Evolutionary conservation across 2,329 filamentous ascomycete species (phyloP).

Genomic region (Fusarium sp.): DNA sequence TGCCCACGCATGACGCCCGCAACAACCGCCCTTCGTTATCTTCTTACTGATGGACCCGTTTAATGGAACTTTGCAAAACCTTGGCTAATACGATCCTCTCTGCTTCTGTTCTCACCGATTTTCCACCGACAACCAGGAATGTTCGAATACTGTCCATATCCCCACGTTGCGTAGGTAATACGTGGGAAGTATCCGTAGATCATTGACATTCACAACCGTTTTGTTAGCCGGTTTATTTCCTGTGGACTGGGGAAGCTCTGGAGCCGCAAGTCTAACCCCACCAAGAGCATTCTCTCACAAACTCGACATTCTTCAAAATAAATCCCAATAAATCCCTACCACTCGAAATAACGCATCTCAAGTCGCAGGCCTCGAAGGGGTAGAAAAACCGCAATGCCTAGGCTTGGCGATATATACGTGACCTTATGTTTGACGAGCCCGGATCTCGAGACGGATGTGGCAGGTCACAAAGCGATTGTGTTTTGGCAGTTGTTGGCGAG

Average conservation of each 20-base stretch:
- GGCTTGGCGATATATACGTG: conserved; percentile 22
- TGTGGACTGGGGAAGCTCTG: conserved; percentile 34
- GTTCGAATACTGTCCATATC: conserved; percentile 2
- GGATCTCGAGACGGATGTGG: conserved; percentile 28
- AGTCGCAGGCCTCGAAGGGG: neutral
- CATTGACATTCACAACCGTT: neutral
- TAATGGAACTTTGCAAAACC: conserved; percentile 9
- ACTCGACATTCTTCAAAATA: neutral
- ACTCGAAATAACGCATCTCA: conserved; percentile 13
- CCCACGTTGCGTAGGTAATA: conserved; percentile 6
- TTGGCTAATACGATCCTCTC: neutral
- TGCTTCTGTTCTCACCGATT: conserved; percentile 16
- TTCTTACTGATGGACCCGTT: conserved; percentile 5
- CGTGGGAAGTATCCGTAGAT: neutral
- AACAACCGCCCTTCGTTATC: conserved; percentile 4
- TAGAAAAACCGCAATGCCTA: neutral
- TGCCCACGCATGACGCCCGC: conserved; percentile 40
- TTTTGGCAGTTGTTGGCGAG: conserved; percentile 24
- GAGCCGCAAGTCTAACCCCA: conserved; percentile 36
- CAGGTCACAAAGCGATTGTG: conserved; percentile 24
- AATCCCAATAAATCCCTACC: neutral
- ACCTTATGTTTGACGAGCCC: conserved; percentile 21
- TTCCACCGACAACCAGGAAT: conserved; percentile 10
- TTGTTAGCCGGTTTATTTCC: conserved; percentile 35
- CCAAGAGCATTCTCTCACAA: conserved; percentile 8